phyloP scores from a whole-genome alignment of 352 stramenopile genomes.

The Phytophthora pistaciae region DNA sequence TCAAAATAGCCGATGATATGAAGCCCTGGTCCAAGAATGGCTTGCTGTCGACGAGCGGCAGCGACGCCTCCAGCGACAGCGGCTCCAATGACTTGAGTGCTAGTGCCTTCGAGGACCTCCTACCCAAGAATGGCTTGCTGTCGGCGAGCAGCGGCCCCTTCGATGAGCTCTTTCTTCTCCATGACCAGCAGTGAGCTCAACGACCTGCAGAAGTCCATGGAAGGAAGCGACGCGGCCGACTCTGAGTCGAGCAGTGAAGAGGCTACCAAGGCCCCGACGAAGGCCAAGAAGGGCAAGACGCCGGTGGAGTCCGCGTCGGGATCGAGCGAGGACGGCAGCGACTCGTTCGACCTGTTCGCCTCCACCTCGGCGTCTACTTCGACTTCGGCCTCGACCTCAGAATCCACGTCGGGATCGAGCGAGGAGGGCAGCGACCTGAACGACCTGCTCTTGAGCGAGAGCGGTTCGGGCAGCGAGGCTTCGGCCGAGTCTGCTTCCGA shows the following conservation, averaged over 20 bases:
- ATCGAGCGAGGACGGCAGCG: slow-evolving; percentile 5
- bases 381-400: background rate
- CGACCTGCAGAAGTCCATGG: background rate
- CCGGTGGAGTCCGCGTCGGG: background rate
- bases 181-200: slow-evolving; percentile 5
- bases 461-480: background rate
- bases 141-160: no score
- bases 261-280: background rate
- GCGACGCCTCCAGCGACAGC: background rate
- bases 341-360: background rate
- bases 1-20: no score
- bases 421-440: background rate
- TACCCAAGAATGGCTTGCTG: no score
- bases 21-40: no score
- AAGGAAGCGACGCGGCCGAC: background rate
- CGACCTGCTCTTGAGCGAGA: no score
- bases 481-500: background rate
- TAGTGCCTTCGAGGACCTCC: no score
- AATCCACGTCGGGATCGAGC: background rate
- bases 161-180: slow-evolving; percentile 7
- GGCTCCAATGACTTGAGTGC: background rate
- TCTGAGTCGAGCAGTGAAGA: background rate
- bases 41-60: background rate
- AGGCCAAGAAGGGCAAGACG: slow-evolving; percentile 5
- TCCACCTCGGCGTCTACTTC: no score